Evolutionary conservation across 768 basidiomycete species (phyloP), one percentile per base, ranked within the genome.

Genomic region (Russula virescens): DNA sequence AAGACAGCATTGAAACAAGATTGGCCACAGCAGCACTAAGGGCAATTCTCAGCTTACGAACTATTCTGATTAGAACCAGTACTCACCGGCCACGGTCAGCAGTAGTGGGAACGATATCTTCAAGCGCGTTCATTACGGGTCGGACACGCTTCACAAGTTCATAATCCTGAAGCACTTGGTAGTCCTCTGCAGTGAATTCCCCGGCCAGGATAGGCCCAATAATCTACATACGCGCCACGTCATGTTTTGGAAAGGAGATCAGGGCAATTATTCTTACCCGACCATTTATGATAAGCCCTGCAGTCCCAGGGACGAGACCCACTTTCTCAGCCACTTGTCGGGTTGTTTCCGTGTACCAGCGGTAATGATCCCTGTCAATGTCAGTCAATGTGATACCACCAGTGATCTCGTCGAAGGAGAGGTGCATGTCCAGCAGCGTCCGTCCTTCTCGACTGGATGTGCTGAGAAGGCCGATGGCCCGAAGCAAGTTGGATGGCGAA

Each of bases 241-340:
- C 42, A 47, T 57, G 42, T 55, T n/a, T 53, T 58, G 23, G 8
- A 34, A 34, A 40, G 34, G 28, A 28, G 3, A 3, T 21, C 6
- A 11, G 26, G 21, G 10, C 25, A 19, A 2, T 62, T 18, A 9
- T 11, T 76, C 88, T 71, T 70, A 95, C 93, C 35, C 95, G 79
- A 26, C 95, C 96, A 68, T 97, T 97, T 55, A 91, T 76, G 40
- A 95, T 63, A 42, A 98, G 61, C 0, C 81, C 90, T 23, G 77
- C 77, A 61, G 86, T 74, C 0, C 87, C 88, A 1, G 86, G 81
- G 16, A 71, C 67, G 28, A 94, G 69, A n/a, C 80, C 79, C 3
- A 92, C 68, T 55, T 81, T 80, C 28, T 83, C 76, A 2, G 78
- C 77, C 16, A 91, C 68, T 23, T 83, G 69, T 38, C 77, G 76